Base-by-base conservation (phyloP, 1,284 basidiomycete species). In the Cryptococcus wingfieldii region DNA sequence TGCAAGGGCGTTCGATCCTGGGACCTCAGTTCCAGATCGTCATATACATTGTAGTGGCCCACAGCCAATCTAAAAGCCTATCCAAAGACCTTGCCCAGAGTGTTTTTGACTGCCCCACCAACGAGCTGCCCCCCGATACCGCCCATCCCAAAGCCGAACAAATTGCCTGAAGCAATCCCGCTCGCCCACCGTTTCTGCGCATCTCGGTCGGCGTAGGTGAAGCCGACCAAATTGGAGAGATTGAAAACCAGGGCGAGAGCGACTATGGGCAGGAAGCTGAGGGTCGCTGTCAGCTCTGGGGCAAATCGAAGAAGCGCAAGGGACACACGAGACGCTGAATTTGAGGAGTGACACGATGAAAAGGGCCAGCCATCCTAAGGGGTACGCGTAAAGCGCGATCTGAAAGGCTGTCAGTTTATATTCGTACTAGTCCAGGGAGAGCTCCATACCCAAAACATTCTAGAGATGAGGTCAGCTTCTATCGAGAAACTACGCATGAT, bases 341-440 rank as follows among this genome's bases (percentile, higher is more conserved):
- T 90, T 90, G 70, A 97, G 79, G 56, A 96, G 75, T 14, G 91
- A 92, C 45, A 96, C 86, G 53, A 96, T 85, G 62, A 97, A 79
- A 23, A 97, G 82, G 13, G 86, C 83, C 34, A 86, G 69, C 93
- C 93, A 97, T 12, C 91, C 82, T 19, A 86, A 78, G 0, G 93
- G 93, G 77, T 92, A 96, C n/a, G 83, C 80, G 76, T 95, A 95
- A 16, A 94, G 80, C 14, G 91, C 91, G 59, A 87, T 87, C 90
- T 90, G 65, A 1, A 27, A 12, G 10, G 31, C 6, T 34, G 49
- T 50, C 19, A 55, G 46, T 18, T 48, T 23, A 4, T 12, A 9
- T 13, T 2, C 28, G 27, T 28, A 18, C 10, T 18, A 4, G 25
- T 19, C 31, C n/a, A 41, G 5, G 7, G 19, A 18, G 2, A 23